Evolutionary conservation across 129 eudicot species (phyloP), one percentile per base, ranked within the genome.

Genomic region (Erigeron canadensis): DNA sequence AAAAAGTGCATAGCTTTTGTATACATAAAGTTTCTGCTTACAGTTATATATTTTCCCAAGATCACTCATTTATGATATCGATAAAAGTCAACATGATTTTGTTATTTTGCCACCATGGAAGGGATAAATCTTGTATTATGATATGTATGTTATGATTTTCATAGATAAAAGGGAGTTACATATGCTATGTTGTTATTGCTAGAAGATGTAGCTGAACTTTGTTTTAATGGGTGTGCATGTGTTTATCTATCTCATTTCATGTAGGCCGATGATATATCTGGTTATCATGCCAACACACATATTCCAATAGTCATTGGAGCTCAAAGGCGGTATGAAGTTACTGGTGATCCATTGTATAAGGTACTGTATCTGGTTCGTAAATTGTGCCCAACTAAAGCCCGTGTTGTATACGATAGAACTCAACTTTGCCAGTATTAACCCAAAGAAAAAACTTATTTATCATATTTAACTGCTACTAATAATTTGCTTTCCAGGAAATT

Each of bases 271-370:
- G 88, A 87, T 59, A 83, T 92, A 80, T 78, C 90, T 51, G 91
- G 86, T 21, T 93, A 85, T 74, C 96, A 89, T 85, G 73, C 91
- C 54, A 92, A 89, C 75, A 86, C 96, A 8, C 96, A 93, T 78
- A 93, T 93, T 78, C 96, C 98, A 12, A 66, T 93, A 42, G 98
- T 93, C 68, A 58, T 93, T 66, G 98, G 96, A 67, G 79, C 98
- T 73, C 98, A 93, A 84, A 73, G 65, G 84, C 85, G 95, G 47
- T 89, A 93, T 69, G 96, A 89, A 74, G 67, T 89, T 80, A 93
- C 96, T 11, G 95, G 96, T 50, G 95, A 93, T 62, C 86, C 88
- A 65, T 83, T 89, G 17, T 93, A 89, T 75, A 93, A 82, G 95
- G 98, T 87, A 74, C 38, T 8, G 98, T 87, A 74, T 34, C 5